Conservation (phyloP, 129 eudicot genomes). For the Heracleum sosnowskyi region DNA sequence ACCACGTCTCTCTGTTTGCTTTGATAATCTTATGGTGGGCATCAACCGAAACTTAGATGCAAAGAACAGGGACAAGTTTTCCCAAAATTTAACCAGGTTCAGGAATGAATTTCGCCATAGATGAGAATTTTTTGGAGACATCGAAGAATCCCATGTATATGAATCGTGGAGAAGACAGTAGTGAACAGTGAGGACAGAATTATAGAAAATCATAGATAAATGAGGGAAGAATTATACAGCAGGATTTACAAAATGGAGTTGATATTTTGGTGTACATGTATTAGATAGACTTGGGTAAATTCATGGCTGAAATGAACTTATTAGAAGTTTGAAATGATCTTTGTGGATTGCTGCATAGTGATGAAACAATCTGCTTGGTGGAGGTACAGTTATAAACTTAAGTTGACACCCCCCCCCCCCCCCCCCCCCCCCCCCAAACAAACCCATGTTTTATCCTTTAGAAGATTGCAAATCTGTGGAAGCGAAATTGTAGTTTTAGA, state of each 20-base stretch:
- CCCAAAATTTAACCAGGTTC: slow-evolving; percentile 20
- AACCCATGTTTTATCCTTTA: too few relatives aligned
- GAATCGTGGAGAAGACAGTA: neutral
- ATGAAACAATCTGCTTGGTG: neutral
- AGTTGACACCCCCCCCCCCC: neutral
- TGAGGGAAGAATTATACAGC: neutral
- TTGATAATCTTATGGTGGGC: slow-evolving; percentile 23
- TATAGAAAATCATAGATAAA: neutral
- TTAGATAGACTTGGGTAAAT: neutral
- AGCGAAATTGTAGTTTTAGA: neutral
- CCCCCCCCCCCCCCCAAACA: neutral
- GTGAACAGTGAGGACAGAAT: neutral
- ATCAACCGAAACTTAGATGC: slow-evolving; percentile 17
- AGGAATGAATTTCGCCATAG: slow-evolving; percentile 26
- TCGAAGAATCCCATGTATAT: slow-evolving; percentile 10
- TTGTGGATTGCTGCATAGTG: neutral
- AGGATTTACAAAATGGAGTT: neutral
- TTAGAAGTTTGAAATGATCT: neutral
- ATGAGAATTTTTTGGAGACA: neutral
- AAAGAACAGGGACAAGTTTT: slow-evolving; percentile 25
- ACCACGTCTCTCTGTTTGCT: slow-evolving; percentile 20
- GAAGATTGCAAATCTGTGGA: neutral
- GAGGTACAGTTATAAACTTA: neutral
- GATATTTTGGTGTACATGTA: neutral
- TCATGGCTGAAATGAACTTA: neutral